Conservation (phyloP, 768 basidiomycete genomes). For the Suillus lakei region DNA sequence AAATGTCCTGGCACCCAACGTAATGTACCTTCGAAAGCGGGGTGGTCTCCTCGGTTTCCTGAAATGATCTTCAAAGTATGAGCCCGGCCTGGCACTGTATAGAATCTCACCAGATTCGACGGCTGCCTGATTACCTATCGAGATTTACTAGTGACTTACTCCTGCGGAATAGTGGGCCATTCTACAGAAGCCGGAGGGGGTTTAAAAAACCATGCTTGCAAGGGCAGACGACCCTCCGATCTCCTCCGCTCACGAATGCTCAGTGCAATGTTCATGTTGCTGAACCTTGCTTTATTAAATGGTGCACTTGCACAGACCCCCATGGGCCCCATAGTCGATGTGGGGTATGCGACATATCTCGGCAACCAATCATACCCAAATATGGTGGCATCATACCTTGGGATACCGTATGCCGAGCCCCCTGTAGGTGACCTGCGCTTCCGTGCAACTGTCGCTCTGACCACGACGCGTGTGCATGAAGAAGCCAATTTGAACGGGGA, state of each 20-base stretch:
- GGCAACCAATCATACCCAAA: conserved; percentile 58
- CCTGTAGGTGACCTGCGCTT: conserved; percentile 46
- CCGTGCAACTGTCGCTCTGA: conserved; percentile 55
- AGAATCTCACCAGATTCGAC: neutral
- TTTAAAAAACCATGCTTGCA: neutral
- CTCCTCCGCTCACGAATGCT: conserved; percentile 6
- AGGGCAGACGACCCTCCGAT: neutral
- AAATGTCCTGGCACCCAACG: neutral
- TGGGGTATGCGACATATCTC: conserved; percentile 62
- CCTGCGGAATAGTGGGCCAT: neutral
- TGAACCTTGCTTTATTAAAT: conserved; percentile 28
- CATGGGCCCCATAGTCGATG: conserved; percentile 46
- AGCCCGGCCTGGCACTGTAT: neutral
- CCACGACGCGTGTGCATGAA: conserved; percentile 47
- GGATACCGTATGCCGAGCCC: conserved; percentile 49
- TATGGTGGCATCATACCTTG: conserved; percentile 62
- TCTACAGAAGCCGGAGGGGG: neutral
- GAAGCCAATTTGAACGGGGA: conserved; percentile 34
- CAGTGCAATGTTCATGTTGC: neutral
- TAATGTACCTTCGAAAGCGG: neutral
- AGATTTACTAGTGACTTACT: neutral
- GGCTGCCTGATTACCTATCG: neutral
- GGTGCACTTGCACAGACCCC: conserved; percentile 13
- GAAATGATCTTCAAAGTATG: neutral
- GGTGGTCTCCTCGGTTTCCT: neutral